These are phyloP conservation scores for Nothopassalora personata DNA, from an alignment of 2,329 filamentous ascomycete genomes.

Conservation along the genomic window DNA sequence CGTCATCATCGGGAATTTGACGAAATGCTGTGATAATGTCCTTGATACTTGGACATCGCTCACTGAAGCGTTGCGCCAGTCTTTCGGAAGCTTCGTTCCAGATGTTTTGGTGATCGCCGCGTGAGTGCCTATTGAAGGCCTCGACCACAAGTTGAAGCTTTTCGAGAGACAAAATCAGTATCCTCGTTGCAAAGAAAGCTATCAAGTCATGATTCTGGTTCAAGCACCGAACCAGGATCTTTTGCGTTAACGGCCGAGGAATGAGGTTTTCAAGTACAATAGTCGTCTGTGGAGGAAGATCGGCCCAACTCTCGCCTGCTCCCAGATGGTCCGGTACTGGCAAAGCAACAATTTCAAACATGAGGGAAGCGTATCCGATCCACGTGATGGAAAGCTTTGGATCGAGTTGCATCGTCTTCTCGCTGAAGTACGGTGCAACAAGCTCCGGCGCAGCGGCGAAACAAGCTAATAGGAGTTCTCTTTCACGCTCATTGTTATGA, in stretches of 20 bases:
- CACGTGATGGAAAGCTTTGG: slow-evolving; percentile 89
- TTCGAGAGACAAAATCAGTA: slow-evolving; percentile 71
- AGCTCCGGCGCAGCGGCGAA: slow-evolving; percentile 80
- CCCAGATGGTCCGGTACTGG: slow-evolving; percentile 70
- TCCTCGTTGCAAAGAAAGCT: slow-evolving; percentile 75
- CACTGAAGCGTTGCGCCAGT: slow-evolving; percentile 68
- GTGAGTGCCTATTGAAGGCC: slow-evolving; percentile 45
- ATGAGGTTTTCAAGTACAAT: slow-evolving; percentile 81
- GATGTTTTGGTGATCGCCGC: slow-evolving; percentile 41
- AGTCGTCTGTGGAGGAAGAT: slow-evolving; percentile 69
- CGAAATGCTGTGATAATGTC: slow-evolving; percentile 72
- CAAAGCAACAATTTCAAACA: slow-evolving; percentile 74
- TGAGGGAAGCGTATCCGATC: slow-evolving; percentile 86
- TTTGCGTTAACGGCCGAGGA: slow-evolving; percentile 74
- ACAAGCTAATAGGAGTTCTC: slow-evolving; percentile 72
- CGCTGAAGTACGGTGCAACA: slow-evolving; percentile 80
- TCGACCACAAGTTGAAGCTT: slow-evolving; percentile 65
- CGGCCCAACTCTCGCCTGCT: slow-evolving; percentile 50
- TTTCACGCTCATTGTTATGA: slow-evolving; percentile 74
- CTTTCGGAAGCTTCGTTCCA: slow-evolving; percentile 67
- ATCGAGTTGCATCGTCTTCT: slow-evolving; percentile 76
- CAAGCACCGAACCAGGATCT: slow-evolving; percentile 72
- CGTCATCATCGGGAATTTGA: slow-evolving; percentile 59
- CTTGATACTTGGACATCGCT: slow-evolving; percentile 74
- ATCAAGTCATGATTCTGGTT: slow-evolving; percentile 72